phyloP scores from a whole-genome alignment of 441 rosid genomes.

The Adansonia grandidieri region DNA sequence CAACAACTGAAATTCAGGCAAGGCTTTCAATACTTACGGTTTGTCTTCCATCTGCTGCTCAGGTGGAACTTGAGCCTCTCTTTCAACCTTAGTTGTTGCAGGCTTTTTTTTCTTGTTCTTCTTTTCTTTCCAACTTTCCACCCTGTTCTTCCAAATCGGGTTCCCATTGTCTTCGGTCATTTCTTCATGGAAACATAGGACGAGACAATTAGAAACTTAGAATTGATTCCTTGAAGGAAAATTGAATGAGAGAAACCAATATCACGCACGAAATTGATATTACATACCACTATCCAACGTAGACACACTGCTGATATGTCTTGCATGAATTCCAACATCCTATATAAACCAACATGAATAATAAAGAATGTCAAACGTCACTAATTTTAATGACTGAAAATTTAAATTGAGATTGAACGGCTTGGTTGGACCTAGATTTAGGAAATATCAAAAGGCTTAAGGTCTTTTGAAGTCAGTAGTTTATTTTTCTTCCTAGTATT shows the following conservation, averaged over 20 bases:
- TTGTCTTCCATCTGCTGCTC: slow-evolving; percentile 91
- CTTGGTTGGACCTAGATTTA: background rate
- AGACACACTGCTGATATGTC: slow-evolving; percentile 87
- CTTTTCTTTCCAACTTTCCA: slow-evolving; percentile 97
- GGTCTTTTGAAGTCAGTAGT: background rate
- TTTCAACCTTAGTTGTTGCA: slow-evolving; percentile 56
- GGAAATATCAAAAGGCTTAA: too few species aligned
- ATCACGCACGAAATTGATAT: background rate
- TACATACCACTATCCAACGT: slow-evolving; percentile 87
- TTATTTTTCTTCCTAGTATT: background rate
- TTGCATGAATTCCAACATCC: slow-evolving; percentile 88
- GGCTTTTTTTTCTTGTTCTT: slow-evolving; percentile 78
- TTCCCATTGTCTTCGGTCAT: slow-evolving; percentile 82
- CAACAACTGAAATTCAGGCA: background rate
- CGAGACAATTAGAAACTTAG: slow-evolving; percentile 21
- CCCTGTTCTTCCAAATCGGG: slow-evolving; percentile 97
- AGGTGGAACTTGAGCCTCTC: slow-evolving; percentile 62
- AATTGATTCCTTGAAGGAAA: background rate
- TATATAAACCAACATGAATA: slow-evolving; percentile 38
- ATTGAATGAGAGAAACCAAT: slow-evolving; percentile 16
- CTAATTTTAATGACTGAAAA: background rate
- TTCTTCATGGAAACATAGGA: slow-evolving; percentile 52
- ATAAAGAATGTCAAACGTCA: background rate
- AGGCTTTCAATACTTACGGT: slow-evolving; percentile 48
- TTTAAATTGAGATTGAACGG: background rate